Conservation (phyloP, 2,329 filamentous ascomycete species). For the Penicillium occitanis region DNA sequence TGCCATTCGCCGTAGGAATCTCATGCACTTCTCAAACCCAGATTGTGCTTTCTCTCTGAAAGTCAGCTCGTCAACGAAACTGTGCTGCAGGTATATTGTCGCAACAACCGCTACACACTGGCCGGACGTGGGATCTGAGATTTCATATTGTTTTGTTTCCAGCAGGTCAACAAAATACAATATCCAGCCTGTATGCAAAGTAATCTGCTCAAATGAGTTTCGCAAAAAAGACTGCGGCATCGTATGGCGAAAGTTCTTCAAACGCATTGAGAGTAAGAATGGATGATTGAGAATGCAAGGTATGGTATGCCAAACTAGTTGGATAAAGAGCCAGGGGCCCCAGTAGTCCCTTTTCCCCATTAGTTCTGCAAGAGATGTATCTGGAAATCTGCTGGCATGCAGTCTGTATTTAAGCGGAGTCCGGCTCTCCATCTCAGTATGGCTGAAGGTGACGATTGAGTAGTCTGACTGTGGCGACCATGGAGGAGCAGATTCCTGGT, state of each 20-base stretch:
- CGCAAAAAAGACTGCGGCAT: constrained; percentile 57
- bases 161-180: constrained; percentile 53
- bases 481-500: constrained; percentile 42
- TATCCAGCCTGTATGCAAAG: constrained; percentile 54
- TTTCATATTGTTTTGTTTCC: constrained; percentile 46
- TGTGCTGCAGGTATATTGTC: constrained; percentile 56
- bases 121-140: constrained; percentile 49
- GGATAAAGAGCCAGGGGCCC: constrained; percentile 54
- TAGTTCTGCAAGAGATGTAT: constrained; percentile 43
- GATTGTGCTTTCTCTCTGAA: constrained; percentile 44
- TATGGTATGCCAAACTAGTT: constrained; percentile 55
- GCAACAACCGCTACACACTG: constrained; percentile 54
- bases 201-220: constrained; percentile 53
- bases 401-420: constrained; percentile 55
- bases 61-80: constrained; percentile 45
- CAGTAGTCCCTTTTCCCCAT: constrained; percentile 51
- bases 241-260: constrained; percentile 52
- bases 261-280: constrained; percentile 51
- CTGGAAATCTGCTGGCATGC: constrained; percentile 48
- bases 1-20: constrained; percentile 45
- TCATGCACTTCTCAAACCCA: constrained; percentile 47
- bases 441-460: constrained; percentile 49
- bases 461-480: constrained; percentile 56
- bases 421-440: constrained; percentile 54
- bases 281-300: constrained; percentile 56